Evolutionary conservation across 768 basidiomycete genomes (phyloP), one percentile per base, ranked within the genome.

Genomic region (Naganishia kalamii): DNA sequence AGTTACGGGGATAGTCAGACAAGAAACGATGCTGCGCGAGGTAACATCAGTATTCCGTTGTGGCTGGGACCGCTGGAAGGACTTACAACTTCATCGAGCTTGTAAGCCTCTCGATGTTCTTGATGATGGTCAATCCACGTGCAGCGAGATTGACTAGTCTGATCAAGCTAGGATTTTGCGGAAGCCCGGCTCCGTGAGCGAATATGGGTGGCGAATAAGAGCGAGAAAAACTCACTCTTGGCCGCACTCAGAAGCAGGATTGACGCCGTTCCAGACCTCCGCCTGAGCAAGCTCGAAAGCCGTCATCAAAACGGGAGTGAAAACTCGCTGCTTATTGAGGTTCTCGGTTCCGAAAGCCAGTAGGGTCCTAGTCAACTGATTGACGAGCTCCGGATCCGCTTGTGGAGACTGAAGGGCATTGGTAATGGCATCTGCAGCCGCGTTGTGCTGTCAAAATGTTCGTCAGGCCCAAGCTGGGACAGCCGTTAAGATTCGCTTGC

Each of bases 41-140:
- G 33, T 61, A 6, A n/a, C 8, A 51, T 52, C n/a, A n/a, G n/a
- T n/a, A n/a, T n/a, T n/a, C n/a, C n/a, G 29, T 10, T 21, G 23
- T 48, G 11, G 63, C 37, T 6, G 27, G 50, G 10, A 43, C 23
- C 46, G 11, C 46, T 12, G 15, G 29, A 17, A 60, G 30, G 5
- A 80, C 82, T 68, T 71, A 94, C 94, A 89, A 84, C 76, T 87
- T 89, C 89, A 91, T 90, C 4, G 86, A 85, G 65, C 87, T 85
- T 12, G 83, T 82, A 25, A 96, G 86, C 62, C 94, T 80, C 70
- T 88, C 88, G n/a, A 90, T 79, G 68, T 85, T 94, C 79, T 92
- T 96, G 62, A 92, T 76, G 30, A 84, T 84, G 17, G 81, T 78
- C 11, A 89, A 81, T 73, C 87, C 87, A 72, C 80, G 85, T 19